Base-by-base conservation (phyloP, 306 rosid genomes). In the Lotus japonicus region DNA sequence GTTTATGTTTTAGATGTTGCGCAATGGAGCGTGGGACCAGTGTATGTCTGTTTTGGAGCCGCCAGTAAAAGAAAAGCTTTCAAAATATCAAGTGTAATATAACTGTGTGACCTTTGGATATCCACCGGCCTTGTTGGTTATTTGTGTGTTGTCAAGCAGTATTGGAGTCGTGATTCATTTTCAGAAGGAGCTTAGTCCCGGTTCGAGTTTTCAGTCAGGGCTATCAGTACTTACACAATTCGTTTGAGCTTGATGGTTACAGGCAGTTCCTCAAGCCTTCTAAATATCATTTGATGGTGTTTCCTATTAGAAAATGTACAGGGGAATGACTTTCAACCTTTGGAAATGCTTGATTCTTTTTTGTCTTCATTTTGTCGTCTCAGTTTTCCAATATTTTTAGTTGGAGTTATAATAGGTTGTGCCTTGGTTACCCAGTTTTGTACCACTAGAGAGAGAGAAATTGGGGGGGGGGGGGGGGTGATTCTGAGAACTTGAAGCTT, bases 11-110 rank as follows among this genome's bases (percentile, higher is more conserved):
- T 78, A 95, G 99, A 91, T 95, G 99, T 91, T 95, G 75, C 82
- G 78, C 48, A 85, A 87, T 81, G 99, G 97, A 79, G 97, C 89
- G 1, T 95, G 99, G 99, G 99, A 95, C 72, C 99, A 95, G 80
- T 91, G 91, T 53, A 87, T 85, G 92, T 87, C 99, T 72, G 89
- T 92, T 61, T 84, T 95, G 88, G 99, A 88, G 81, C 91, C 97
- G 44, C 84, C 88, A 10, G 79, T 85, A 64, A 91, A 84, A 92
- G 97, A 91, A 60, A 84, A 83, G 84, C 91, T 95, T 55, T 95
- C 95, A 52, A 87, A 88, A 79, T 95, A 90, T 89, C 92, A 80
- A 85, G 88, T 91, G 50, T 95, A 82, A 77, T 68, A 26, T 11
- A 46, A 36, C 35, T 53, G 26, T 53, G 71, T 36, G 86, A 85